Evolutionary conservation across 768 basidiomycete genomes (phyloP), one percentile per base, ranked within the genome.

Genomic region (Agrocybe pediades): DNA sequence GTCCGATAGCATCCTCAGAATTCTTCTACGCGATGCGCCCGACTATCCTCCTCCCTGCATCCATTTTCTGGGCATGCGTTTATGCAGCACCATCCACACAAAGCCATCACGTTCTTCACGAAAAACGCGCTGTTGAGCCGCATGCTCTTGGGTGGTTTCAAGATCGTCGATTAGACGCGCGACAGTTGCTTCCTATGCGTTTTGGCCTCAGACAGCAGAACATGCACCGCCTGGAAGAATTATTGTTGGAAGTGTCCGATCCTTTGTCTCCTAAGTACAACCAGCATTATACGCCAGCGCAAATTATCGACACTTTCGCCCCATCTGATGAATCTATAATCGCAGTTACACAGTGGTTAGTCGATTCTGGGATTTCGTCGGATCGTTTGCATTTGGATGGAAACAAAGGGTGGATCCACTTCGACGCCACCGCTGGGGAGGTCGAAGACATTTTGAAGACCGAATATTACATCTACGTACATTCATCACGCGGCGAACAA

Each of bases 261-360:
- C 81, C 82, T 3, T 73, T 76, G 19, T 82, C 81, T 1, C 70
- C 70, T 6, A 69, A 68, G 58, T 84, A 82, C 57, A 80, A 80
- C 13, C 66, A 76, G 50, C 82, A 83, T 59, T 81, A 77, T 73
- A 65, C 71, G 5, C 63, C 81, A 5, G 69, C 67, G 2, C 61
- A 78, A 48, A 71, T 83, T 25, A 71, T 75, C 4, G 67, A 72
- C 15, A 69, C 71, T 11, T 84, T 84, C 65, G 67, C 77, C 1
- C 79, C 82, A 16, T 71, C 68, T 23, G 52, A 54, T 9, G 75
- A 78, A 25, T 69, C 78, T 9, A 66, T 81, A 36, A 58, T 68
- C 13, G 58, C 73, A 8, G 80, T 83, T 20, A 68, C 57, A 11
- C 57, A 64, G 6, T 83, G 82, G 82, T 64, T 84, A 1, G 51